Evolutionary conservation across 805 yeast genomes (phyloP).

Genomic region (Kodamaea fukazawae): DNA sequence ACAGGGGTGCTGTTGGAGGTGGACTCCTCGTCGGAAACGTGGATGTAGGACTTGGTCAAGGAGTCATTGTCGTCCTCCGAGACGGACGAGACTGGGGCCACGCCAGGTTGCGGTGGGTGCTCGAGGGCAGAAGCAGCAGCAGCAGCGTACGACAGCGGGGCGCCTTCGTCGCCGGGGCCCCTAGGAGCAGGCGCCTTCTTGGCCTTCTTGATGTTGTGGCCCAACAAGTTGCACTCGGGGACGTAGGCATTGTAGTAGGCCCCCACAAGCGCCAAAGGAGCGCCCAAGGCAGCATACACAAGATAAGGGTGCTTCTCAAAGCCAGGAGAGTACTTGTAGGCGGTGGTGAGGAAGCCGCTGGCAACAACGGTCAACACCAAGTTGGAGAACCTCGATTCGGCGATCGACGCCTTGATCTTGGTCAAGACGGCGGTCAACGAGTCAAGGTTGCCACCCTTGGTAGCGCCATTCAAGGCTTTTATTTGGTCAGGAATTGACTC

Average conservation of each 20-base stretch:
- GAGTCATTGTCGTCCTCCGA: constrained; percentile 22
- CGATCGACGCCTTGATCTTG: constrained; percentile 22
- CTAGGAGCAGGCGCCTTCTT: too few species aligned
- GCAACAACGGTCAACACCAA: constrained; percentile 46
- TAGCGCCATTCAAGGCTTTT: constrained; percentile 23
- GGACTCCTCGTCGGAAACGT: constrained; percentile 39
- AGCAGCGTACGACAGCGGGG: neutral
- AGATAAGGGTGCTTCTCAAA: constrained; percentile 70
- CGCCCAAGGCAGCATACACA: constrained; percentile 59
- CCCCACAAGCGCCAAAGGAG: constrained; percentile 39
- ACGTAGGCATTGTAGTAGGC: constrained; percentile 16
- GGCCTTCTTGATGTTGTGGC: constrained; percentile 3
- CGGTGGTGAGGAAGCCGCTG: constrained; percentile 49
- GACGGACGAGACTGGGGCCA: neutral
- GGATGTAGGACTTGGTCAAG: constrained; percentile 41
- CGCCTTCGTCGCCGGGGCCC: neutral
- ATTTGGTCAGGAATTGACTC: constrained; percentile 28
- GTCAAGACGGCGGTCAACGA: constrained; percentile 12
- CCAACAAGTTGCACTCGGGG: constrained; percentile 18
- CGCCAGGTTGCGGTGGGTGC: neutral
- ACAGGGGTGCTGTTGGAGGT: constrained; percentile 29
- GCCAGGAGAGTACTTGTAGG: constrained; percentile 55
- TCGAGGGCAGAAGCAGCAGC: constrained; percentile 1
- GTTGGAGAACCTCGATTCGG: constrained; percentile 22
- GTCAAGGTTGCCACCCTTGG: constrained; percentile 6